Percentiles rank a stretch among this genome's conserved stretches.
These are phyloP conservation scores for Entomortierella parvispora DNA, from an alignment of 192 early-diverging fungal genomes.

Conservation along the genomic window DNA sequence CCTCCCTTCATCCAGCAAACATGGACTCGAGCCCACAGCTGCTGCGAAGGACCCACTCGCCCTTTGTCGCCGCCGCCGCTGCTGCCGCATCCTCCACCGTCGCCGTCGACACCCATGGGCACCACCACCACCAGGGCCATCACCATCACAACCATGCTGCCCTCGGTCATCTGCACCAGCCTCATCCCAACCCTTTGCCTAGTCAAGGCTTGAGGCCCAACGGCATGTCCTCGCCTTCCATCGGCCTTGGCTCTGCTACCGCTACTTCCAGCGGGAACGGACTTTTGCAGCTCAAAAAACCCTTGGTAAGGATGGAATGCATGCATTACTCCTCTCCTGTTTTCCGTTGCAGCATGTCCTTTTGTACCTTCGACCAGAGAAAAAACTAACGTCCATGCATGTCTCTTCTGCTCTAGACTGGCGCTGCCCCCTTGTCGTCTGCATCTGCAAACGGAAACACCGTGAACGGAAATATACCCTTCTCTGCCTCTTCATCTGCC, in stretches of 20 bases:
- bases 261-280: constrained; percentile 5
- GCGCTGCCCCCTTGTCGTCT: constrained; percentile 1
- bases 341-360: too few species aligned
- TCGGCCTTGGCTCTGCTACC: not conserved
- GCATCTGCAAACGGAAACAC: constrained; percentile 12
- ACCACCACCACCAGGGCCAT: constrained; percentile 14
- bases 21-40: constrained; percentile 42
- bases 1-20: constrained; percentile 1
- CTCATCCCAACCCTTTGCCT: constrained; percentile 4
- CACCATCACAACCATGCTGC: constrained; percentile 24
- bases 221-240: constrained; percentile 16
- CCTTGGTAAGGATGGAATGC: too few species aligned
- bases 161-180: constrained; percentile 4
- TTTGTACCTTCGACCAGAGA: too few species aligned
- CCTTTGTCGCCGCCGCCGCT: constrained; percentile 31
- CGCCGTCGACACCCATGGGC: constrained; percentile 18
- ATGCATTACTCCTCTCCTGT: too few species aligned
- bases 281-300: constrained; percentile 26
- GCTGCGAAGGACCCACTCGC: constrained; percentile 43
- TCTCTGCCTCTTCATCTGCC: constrained; percentile 29
- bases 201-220: constrained; percentile 13
- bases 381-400: too few species aligned
- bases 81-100: constrained; percentile 21
- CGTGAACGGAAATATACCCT: constrained; percentile 50
- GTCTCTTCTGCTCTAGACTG: constrained; percentile 1